Evolutionary conservation across 2,329 filamentous ascomycete genomes (phyloP).

Genomic region (Botrytis elliptica): DNA sequence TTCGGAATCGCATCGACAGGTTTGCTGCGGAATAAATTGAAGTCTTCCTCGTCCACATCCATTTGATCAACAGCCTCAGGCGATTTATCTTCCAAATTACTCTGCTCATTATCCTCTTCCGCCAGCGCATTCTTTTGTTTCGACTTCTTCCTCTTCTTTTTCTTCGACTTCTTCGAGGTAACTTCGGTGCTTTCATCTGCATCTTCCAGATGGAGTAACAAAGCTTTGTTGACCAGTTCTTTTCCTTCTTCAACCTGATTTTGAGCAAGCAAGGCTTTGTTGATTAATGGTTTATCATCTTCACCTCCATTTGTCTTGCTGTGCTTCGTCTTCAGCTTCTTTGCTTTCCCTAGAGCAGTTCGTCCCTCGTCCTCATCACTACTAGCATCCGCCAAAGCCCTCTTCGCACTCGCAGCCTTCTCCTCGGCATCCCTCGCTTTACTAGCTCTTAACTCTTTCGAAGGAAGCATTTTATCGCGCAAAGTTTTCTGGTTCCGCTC

Average conservation of each 20-base stretch:
- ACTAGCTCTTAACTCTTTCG: constrained; percentile 36
- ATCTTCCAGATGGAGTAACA: constrained; percentile 14
- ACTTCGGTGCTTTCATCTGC: constrained; percentile 10
- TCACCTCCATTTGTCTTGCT: not conserved
- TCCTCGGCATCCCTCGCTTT: constrained; percentile 39
- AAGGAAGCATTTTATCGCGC: constrained; percentile 37
- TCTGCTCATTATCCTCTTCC: constrained; percentile 1
- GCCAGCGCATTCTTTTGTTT: constrained; percentile 18
- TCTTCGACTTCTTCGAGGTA: constrained; percentile 21
- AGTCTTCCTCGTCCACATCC: constrained; percentile 15
- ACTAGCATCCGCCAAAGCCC: constrained; percentile 34
- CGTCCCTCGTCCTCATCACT: constrained; percentile 42
- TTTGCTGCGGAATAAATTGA: constrained; percentile 21
- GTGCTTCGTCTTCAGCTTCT: constrained; percentile 34
- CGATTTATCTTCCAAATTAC: constrained; percentile 1
- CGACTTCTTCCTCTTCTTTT: constrained; percentile 23
- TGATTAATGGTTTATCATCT: constrained; percentile 15
- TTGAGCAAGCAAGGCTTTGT: constrained; percentile 20
- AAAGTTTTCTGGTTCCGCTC: constrained; percentile 38
- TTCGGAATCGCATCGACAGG: constrained; percentile 8
- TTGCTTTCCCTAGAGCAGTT: constrained; percentile 39
- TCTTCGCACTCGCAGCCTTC: constrained; percentile 37
- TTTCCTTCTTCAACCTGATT: constrained; percentile 8
- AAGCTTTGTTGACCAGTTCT: constrained; percentile 19
- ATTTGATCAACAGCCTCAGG: constrained; percentile 13